Evolutionary conservation across 2,329 filamentous ascomycete genomes (phyloP), one percentile per base, ranked within the genome.

Genomic region (Pseudogymnoascus sp.): DNA sequence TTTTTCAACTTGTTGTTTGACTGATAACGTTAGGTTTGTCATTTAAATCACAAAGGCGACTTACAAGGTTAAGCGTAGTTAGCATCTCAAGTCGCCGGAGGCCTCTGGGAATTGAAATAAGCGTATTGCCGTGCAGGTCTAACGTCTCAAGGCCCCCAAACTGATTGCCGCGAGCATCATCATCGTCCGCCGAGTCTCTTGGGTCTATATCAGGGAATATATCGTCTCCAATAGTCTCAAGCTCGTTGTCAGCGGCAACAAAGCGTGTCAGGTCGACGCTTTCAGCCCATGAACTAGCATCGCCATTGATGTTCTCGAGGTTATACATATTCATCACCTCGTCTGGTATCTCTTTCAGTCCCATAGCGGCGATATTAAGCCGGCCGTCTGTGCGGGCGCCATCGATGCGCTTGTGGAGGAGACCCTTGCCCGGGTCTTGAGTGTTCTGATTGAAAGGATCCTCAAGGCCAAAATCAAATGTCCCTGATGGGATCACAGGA

Each of bases 321-420:
- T 92, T 89, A 72, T 97, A 97, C 92, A 97, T 97, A 61, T 86
- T 84, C 75, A 96, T 77, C 0, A 97, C 89, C 70, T 95, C 90
- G 1, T 83, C 74, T 0, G 94, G 94, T 3, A 99, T 88, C 62
- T 88, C 81, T 64, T 85, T 88, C 39, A 99, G 74, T 1, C 85
- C 84, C 79, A 97, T 82, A 0, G 89, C 92, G 0, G 92, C 87
- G 70, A 99, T 92, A 66, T 97, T 97, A 39, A 99, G 79, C 59
- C 87, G 84, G 2, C 94, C 94, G 36, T 89, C 89, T 0, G 83
- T 85, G 57, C 92, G 83, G 1, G 89, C 94, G 13, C 83, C 77
- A 61, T 84, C 83, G 21, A 96, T 82, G 0, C 91, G 85, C 64
- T 88, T 88, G 62, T 84, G 82, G 26, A 97, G 77, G 1, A 94